phyloP scores from a whole-genome alignment of 495 filamentous ascomycete species.

The Apiosordaria backusii region DNA sequence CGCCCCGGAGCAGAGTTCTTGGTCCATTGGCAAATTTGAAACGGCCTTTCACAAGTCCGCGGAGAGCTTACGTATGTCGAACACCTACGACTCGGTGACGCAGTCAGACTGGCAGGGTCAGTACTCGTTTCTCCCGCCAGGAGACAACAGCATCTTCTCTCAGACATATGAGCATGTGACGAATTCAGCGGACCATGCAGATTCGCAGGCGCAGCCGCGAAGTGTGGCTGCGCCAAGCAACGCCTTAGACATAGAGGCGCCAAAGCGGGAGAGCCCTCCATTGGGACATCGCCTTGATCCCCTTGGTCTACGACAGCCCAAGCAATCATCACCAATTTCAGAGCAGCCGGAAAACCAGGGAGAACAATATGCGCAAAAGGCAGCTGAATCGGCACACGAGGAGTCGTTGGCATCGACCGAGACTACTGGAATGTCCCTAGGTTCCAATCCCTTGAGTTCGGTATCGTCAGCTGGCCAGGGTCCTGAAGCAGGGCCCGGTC shows the following conservation, averaged over 20 bases:
- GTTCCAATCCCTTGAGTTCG: slow-evolving; percentile 41
- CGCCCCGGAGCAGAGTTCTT: slow-evolving; percentile 55
- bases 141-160: slow-evolving; percentile 48
- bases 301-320: slow-evolving; percentile 44
- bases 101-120: slow-evolving; percentile 59
- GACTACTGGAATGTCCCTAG: slow-evolving; percentile 39
- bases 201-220: slow-evolving; percentile 42
- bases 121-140: slow-evolving; percentile 53
- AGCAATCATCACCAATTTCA: slow-evolving; percentile 37
- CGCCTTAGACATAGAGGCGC: slow-evolving; percentile 34
- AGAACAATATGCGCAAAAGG: slow-evolving; percentile 39
- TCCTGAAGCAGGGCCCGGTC: slow-evolving; percentile 29
- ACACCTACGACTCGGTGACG: slow-evolving; percentile 52
- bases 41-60: slow-evolving; percentile 48
- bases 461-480: slow-evolving; percentile 40
- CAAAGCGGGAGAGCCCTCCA: slow-evolving; percentile 34
- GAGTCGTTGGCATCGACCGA: slow-evolving; percentile 44
- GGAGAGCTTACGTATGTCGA: slow-evolving; percentile 58
- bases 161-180: slow-evolving; percentile 48
- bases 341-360: slow-evolving; percentile 40
- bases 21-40: slow-evolving; percentile 56
- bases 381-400: slow-evolving; percentile 39
- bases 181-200: slow-evolving; percentile 39
- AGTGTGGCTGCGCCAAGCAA: slow-evolving; percentile 37
- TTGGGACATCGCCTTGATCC: slow-evolving; percentile 44